These are phyloP conservation scores for Rhizophagus sp. DNA, from an alignment of 192 early-diverging fungal species.

Conservation along the genomic window DNA sequence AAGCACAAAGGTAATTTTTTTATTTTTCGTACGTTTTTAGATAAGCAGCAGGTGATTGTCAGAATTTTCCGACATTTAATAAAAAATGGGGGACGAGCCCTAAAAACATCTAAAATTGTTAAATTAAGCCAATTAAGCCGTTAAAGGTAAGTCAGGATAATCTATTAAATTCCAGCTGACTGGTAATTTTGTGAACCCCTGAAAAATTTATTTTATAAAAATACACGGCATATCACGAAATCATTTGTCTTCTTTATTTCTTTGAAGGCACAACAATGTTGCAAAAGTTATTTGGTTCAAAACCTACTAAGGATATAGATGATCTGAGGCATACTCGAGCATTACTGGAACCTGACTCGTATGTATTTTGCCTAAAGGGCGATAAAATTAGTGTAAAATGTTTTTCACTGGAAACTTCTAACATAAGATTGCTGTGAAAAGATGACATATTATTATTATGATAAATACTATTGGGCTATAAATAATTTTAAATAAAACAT, in stretches of 20 bases:
- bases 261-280: not conserved
- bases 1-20: too few relatives aligned
- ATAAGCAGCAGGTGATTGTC: too few relatives aligned
- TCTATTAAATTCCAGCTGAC: too few relatives aligned
- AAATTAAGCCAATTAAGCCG: too few relatives aligned
- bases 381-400: not conserved
- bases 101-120: too few relatives aligned
- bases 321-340: conserved; percentile 18
- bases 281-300: conserved; percentile 28
- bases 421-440: not conserved
- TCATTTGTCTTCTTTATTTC: not conserved
- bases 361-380: conserved; percentile 8
- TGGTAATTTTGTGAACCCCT: too few relatives aligned
- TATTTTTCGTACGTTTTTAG: too few relatives aligned
- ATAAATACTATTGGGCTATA: not conserved
- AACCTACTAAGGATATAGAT: conserved; percentile 14
- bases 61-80: too few relatives aligned
- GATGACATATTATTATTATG: not conserved
- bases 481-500: not conserved
- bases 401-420: not conserved
- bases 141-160: too few relatives aligned
- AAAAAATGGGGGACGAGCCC: too few relatives aligned
- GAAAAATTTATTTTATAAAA: too few relatives aligned
- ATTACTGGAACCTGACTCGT: conserved; percentile 20
- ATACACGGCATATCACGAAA: not conserved